A percentile compares a stretch with the other conserved stretches of the same genome.
These are phyloP conservation scores for Solanum peruvianum DNA, from an alignment of 257 asterid genomes.

Conservation along the genomic window DNA sequence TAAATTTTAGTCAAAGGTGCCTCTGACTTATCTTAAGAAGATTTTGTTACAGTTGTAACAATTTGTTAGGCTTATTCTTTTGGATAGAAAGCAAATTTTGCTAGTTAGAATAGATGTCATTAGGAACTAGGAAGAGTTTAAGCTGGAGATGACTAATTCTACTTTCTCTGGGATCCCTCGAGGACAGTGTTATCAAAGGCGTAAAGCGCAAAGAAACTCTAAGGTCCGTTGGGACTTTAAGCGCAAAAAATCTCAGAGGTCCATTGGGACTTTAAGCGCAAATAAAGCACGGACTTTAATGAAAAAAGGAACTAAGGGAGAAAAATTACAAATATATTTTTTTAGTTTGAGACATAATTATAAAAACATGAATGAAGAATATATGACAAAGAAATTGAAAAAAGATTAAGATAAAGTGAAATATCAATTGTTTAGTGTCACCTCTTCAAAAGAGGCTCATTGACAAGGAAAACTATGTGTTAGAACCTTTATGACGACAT, in stretches of 20 bases:
- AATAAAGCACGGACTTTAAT: too few species aligned
- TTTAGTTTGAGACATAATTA: background rate
- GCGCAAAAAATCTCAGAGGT: too few species aligned
- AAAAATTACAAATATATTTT: background rate
- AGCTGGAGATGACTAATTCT: background rate
- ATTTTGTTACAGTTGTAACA: background rate
- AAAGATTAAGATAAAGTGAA: background rate
- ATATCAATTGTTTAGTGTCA: background rate
- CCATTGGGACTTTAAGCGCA: too few species aligned
- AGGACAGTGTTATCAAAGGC: too few species aligned
- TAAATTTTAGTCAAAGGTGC: background rate
- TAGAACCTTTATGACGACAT: background rate
- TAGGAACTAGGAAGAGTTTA: background rate
- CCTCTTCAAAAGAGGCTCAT: background rate
- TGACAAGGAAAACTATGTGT: background rate
- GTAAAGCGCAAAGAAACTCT: too few species aligned
- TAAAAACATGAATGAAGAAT: background rate
- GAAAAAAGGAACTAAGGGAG: background rate
- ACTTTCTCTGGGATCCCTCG: background rate
- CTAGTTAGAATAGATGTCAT: background rate
- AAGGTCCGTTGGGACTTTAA: too few species aligned
- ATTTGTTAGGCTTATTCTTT: background rate
- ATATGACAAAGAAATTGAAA: background rate
- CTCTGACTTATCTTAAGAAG: background rate
- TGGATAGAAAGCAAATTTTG: background rate